Evolutionary conservation across 352 stramenopile genomes (phyloP), one percentile per base, ranked within the genome.

Genomic region (Phytophthora aleatoria): DNA sequence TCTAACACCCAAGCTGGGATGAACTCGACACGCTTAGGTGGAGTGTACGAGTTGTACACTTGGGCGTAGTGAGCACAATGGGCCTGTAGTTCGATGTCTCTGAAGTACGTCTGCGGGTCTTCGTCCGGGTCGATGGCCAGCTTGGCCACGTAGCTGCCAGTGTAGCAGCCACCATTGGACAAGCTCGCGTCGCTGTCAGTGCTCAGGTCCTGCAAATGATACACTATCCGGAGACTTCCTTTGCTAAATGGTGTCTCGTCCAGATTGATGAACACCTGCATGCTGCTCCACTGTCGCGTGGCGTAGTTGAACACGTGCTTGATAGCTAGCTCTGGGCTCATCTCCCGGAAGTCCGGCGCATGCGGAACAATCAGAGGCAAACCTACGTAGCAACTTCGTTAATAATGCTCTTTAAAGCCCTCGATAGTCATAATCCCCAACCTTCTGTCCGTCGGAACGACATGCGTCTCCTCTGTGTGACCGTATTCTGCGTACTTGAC

Each of bases 61-160:
- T 88, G 69, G 0, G 87, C 89, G 55, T 95, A 96, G 45, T 90
- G 80, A 5, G 84, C 86, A 55, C 89, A 95, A 41, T 95, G 87
- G 1, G 89, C 87, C 54, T 96, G 89, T 16, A 95, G 69, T 69
- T 96, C 89, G 45, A 93, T 93, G 58, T 96, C 89, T 10, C 82
- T 83, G 63, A 96, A 96, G 54, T 96, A 96, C 53, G 87, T 95
- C 57, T 94, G 82, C 39, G 87, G 87, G 31, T 95, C 85, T 69
- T 95, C 87, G 44, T 95, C 81, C 9, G 85, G 87, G 49, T 96
- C 86, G 48, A 96, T 95, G 11, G 87, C 86, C 36, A 96, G 64
- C 57, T 96, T 96, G 31, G 87, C 87, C 7, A 96, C 87, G 57
- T 92, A 92, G 45, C 72, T 94, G n/a, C 64, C 71, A 1, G 69